Conservation (phyloP, 2,329 filamentous ascomycete species). For the Alternaria burnsii region DNA sequence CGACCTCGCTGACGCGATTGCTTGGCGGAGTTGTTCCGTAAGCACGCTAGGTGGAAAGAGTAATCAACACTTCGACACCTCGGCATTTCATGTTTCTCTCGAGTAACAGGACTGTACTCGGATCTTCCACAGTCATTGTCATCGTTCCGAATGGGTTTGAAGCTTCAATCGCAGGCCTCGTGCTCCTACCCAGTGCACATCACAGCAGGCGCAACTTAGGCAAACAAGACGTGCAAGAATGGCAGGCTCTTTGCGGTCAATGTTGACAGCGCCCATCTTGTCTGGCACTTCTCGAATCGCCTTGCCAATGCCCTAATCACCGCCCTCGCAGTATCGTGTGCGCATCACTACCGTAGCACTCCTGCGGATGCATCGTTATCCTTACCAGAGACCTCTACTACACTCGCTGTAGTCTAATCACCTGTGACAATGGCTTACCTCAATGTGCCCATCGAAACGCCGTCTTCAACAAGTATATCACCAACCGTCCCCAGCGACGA, state of each 20-base stretch:
- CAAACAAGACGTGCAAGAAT: not conserved
- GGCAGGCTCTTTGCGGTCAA: not conserved
- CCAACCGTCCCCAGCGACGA: not conserved
- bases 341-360: not conserved
- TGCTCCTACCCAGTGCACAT: not conserved
- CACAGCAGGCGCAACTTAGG: not conserved
- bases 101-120: too few species aligned
- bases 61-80: not conserved
- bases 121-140: not conserved
- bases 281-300: not conserved
- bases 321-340: not conserved
- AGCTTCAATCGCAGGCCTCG: not conserved
- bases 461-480: not conserved
- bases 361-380: not conserved
- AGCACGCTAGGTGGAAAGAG: slow-evolving; percentile 3
- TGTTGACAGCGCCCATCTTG: not conserved
- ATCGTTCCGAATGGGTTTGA: not conserved
- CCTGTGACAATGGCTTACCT: not conserved
- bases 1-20: slow-evolving; percentile 22
- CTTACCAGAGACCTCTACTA: not conserved
- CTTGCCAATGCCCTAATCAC: slow-evolving; percentile 3
- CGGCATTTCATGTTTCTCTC: not conserved
- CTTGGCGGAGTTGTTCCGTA: slow-evolving; percentile 22
- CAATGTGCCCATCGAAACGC: not conserved
- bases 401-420: not conserved